phyloP scores from a whole-genome alignment of 768 basidiomycete species.

The Coprinellus micaceus region DNA sequence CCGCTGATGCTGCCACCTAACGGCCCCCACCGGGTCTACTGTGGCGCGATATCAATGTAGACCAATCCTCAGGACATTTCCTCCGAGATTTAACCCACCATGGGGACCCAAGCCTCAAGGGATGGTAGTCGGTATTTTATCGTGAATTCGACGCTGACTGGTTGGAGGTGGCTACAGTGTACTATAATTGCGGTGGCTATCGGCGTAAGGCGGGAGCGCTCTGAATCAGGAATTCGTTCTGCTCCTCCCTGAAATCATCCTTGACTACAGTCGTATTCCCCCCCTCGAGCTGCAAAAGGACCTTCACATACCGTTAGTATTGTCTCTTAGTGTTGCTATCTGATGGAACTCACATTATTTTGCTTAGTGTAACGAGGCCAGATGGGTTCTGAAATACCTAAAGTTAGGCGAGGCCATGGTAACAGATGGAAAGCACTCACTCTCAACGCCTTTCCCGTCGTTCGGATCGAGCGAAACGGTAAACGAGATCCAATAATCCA shows the following conservation, averaged over 20 bases:
- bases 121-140: too few relatives aligned
- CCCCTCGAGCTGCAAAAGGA: conserved; percentile 28
- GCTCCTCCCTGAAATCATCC: conserved; percentile 33
- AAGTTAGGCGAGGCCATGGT: background rate
- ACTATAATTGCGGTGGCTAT: too few relatives aligned
- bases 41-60: too few relatives aligned
- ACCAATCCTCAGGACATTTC: too few relatives aligned
- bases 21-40: too few relatives aligned
- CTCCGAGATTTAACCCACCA: too few relatives aligned
- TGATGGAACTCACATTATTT: conserved; percentile 18
- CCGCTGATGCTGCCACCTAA: too few relatives aligned
- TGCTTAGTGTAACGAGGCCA: conserved; percentile 29
- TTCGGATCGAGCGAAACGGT: conserved; percentile 36
- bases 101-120: too few relatives aligned
- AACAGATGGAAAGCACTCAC: conserved; percentile 18
- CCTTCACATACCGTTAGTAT: background rate
- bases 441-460: conserved; percentile 29
- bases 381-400: conserved; percentile 18
- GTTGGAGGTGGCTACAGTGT: too few relatives aligned
- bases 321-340: background rate
- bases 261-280: conserved; percentile 32
- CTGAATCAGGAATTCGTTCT: conserved; percentile 35
- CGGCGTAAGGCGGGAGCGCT: conserved; percentile 20
- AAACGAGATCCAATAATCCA: conserved; percentile 44
- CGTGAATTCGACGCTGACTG: too few relatives aligned